These are phyloP conservation scores for Sicyos edulis DNA, from an alignment of 306 rosid genomes.

Conservation along the genomic window DNA sequence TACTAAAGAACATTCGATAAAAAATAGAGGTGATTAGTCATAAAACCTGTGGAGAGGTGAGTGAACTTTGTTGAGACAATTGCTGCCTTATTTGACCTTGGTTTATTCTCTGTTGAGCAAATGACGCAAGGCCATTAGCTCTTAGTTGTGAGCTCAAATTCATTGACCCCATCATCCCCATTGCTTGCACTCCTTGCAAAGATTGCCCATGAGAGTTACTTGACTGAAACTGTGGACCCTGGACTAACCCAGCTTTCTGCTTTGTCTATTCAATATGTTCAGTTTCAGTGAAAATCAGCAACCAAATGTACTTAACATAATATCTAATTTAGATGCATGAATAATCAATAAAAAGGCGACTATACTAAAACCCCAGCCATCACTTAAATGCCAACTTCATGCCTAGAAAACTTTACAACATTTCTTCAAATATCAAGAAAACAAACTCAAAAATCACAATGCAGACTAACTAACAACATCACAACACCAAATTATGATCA, in stretches of 20 bases:
- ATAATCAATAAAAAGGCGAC: not conserved
- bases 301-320: not conserved
- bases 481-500: too few species aligned
- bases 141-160: conserved; percentile 65
- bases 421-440: not conserved
- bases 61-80: conserved; percentile 61
- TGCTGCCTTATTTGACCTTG: conserved; percentile 78
- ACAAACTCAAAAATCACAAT: not conserved
- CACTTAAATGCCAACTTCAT: not conserved
- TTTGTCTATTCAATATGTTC: conserved; percentile 61
- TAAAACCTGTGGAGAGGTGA: conserved; percentile 57
- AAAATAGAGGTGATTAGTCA: not conserved
- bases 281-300: not conserved
- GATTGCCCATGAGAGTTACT: conserved; percentile 70
- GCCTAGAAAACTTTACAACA: not conserved
- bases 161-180: conserved; percentile 68
- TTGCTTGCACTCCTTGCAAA: conserved; percentile 81
- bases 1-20: not conserved
- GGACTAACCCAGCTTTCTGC: conserved; percentile 72
- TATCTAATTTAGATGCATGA: not conserved
- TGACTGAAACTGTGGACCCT: conserved; percentile 63
- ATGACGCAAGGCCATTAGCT: conserved; percentile 50
- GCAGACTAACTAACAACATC: not conserved
- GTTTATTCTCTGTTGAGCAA: conserved; percentile 66
- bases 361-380: conserved; percentile 1